Evolutionary conservation across 108 stramenopile genomes (phyloP).

Genomic region (Aurantiochytrium sp.): DNA sequence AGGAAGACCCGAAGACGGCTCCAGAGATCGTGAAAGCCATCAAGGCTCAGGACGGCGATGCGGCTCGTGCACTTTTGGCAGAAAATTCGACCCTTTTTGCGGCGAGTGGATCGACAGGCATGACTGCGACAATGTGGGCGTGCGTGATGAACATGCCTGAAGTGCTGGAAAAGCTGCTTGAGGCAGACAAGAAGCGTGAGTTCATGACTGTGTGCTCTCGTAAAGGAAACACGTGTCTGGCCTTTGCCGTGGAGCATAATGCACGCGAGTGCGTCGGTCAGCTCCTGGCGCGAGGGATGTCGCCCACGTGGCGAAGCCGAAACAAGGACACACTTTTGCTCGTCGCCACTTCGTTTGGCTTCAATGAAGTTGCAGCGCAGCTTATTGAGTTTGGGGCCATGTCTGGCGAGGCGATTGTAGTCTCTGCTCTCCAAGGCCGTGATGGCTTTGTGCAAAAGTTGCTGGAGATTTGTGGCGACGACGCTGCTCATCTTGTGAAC

Average conservation of each 20-base stretch:
- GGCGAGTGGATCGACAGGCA: not conserved
- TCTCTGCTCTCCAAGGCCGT: not conserved
- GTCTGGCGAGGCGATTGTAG: not conserved
- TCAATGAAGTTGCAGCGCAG: not conserved
- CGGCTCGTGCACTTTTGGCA: not conserved
- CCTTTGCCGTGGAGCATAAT: not conserved
- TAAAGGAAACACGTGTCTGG: not conserved
- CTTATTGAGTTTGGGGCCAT: not conserved
- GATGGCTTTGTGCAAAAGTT: not conserved
- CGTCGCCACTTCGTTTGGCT: not conserved
- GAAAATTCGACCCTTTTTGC: not conserved
- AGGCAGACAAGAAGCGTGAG: not conserved
- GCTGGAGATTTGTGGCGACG: not conserved
- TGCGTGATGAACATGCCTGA: not conserved
- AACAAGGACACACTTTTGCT: not conserved
- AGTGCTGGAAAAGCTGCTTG: not conserved
- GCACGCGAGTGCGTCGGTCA: not conserved
- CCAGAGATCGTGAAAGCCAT: not conserved
- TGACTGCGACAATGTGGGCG: not conserved
- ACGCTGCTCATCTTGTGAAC: not conserved
- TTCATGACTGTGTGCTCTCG: not conserved
- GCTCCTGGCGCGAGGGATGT: not conserved
- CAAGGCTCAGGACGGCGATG: not conserved
- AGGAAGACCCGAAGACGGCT: not conserved
- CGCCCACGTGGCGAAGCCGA: not conserved